Percentiles rank a stretch among this genome's conserved stretches.
Evolutionary conservation across 2,329 filamentous ascomycete genomes (phyloP).

Genomic region (Mariannaea sp.): DNA sequence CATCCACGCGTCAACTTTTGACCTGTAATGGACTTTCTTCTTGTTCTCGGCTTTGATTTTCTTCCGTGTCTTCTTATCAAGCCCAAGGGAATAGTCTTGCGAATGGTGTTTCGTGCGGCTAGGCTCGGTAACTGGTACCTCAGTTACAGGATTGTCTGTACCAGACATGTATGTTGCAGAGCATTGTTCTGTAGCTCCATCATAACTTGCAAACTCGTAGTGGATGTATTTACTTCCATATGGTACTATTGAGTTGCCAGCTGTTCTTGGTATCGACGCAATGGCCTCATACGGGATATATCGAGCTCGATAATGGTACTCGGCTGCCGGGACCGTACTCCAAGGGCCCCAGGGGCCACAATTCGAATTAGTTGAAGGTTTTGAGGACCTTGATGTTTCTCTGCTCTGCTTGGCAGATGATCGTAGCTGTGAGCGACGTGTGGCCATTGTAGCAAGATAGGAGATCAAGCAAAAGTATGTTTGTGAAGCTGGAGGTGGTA

Average conservation of each 20-base stretch:
- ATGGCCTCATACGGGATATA: conserved; percentile 28
- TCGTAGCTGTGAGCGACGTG: not conserved
- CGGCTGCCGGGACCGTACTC: conserved; percentile 18
- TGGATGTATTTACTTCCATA: conserved; percentile 30
- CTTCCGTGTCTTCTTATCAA: conserved; percentile 28
- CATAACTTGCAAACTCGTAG: conserved; percentile 30
- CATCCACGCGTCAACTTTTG: conserved; percentile 33
- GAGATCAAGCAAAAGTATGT: no score
- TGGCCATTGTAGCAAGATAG: not conserved
- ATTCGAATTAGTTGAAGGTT: conserved; percentile 1
- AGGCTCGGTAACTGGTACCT: not conserved
- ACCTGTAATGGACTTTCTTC: conserved; percentile 25
- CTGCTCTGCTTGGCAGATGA: not conserved
- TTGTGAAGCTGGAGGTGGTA: no score
- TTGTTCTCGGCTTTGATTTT: conserved; percentile 23
- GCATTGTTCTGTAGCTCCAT: not conserved
- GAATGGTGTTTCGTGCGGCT: conserved; percentile 2
- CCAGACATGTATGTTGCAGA: not conserved
- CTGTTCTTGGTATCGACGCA: conserved; percentile 17
- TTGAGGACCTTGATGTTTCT: conserved; percentile 1
- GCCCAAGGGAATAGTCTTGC: conserved; percentile 7
- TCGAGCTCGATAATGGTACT: conserved; percentile 32
- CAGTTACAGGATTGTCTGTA: not conserved
- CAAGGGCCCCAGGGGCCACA: conserved; percentile 19
- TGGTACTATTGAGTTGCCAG: conserved; percentile 29